Evolutionary conservation across 2,329 filamentous ascomycete genomes (phyloP).

Genomic region (Botrytis paeoniae): DNA sequence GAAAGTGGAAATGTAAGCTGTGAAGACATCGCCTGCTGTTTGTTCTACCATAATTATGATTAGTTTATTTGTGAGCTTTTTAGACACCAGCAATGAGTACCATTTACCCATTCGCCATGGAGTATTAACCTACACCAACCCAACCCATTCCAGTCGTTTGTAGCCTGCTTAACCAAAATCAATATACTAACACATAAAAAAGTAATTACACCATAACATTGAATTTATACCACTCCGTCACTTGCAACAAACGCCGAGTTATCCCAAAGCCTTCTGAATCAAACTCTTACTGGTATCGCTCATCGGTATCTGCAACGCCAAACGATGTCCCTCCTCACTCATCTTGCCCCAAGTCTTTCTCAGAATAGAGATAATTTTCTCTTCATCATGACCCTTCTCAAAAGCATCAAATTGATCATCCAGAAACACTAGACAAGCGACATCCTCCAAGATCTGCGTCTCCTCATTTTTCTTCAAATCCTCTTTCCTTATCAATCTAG

Average conservation of each 20-base stretch:
- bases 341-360: slow-evolving; percentile 76
- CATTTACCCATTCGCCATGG: neutral
- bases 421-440: slow-evolving; percentile 82
- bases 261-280: slow-evolving; percentile 60
- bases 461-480: slow-evolving; percentile 62
- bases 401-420: slow-evolving; percentile 85
- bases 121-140: neutral
- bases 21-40: neutral
- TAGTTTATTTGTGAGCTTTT: neutral
- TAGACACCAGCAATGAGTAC: neutral
- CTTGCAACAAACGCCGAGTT: slow-evolving; percentile 20
- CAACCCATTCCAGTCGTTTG: neutral
- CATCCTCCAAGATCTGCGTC: slow-evolving; percentile 77
- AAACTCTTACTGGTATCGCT: slow-evolving; percentile 59
- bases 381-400: slow-evolving; percentile 71
- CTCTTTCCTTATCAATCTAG: slow-evolving; percentile 75
- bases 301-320: slow-evolving; percentile 66
- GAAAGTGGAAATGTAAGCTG: neutral
- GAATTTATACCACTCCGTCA: neutral
- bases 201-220: neutral
- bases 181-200: neutral
- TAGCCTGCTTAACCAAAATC: neutral
- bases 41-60: neutral
- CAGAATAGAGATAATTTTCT: slow-evolving; percentile 70
- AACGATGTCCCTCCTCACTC: slow-evolving; percentile 57